These are phyloP conservation scores for Ophiostoma montium DNA, from an alignment of 2,329 filamentous ascomycete species.

Conservation along the genomic window DNA sequence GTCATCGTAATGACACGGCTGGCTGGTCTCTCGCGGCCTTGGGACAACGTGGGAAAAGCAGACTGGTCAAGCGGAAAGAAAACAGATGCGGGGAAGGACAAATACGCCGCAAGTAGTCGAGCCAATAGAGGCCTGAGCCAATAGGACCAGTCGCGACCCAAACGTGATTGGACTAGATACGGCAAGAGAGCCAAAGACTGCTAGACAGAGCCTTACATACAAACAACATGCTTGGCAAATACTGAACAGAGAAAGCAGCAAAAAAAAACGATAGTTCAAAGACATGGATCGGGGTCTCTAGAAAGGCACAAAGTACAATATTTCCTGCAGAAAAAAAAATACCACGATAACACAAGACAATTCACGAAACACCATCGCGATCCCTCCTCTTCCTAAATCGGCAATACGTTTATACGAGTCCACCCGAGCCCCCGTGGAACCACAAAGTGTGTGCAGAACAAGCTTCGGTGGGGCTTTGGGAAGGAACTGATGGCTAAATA, in stretches of 20 bases:
- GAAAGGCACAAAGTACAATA: too few species aligned
- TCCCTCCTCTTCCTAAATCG: not conserved
- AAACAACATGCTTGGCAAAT: too few species aligned
- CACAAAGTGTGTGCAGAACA: not conserved
- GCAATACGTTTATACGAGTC: not conserved
- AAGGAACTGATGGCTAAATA: not conserved
- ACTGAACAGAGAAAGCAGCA: not conserved
- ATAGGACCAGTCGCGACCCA: conserved; percentile 6
- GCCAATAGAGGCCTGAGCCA: too few species aligned
- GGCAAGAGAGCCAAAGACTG: not conserved
- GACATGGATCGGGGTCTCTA: too few species aligned
- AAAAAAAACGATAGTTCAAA: too few species aligned
- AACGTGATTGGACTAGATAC: conserved; percentile 11
- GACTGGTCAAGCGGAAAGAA: too few species aligned
- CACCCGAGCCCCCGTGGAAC: not conserved
- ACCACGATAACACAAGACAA: not conserved
- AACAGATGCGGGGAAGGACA: too few species aligned
- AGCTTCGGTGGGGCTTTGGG: not conserved
- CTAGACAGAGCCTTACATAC: not conserved
- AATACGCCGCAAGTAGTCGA: too few species aligned
- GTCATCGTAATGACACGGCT: too few species aligned
- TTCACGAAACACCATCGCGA: not conserved
- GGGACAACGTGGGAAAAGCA: too few species aligned
- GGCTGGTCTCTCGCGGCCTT: too few species aligned
- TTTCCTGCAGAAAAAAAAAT: too few species aligned